These are phyloP conservation scores for Neurospora tetrasperma DNA, from an alignment of 495 filamentous ascomycete species.

Conservation along the genomic window DNA sequence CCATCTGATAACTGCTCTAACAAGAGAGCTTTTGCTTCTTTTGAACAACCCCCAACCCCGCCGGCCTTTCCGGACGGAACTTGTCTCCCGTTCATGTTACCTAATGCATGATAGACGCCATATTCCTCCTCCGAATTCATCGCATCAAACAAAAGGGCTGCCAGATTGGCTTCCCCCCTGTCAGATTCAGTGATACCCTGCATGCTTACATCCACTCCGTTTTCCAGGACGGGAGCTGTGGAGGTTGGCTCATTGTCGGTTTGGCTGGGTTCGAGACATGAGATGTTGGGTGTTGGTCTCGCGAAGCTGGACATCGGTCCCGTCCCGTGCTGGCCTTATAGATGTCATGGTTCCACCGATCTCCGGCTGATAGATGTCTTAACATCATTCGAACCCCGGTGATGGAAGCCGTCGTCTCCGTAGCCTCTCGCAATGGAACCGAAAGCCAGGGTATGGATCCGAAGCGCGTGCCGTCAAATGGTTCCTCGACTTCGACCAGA, in stretches of 20 bases:
- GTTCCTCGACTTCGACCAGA: neutral
- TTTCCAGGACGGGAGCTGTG: neutral
- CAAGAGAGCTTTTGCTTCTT: conserved; percentile 1
- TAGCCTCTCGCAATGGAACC: neutral
- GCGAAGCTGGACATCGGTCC: neutral
- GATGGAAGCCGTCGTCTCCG: neutral
- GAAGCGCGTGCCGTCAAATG: neutral
- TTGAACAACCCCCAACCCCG: neutral
- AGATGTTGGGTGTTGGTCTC: neutral
- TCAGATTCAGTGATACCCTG: neutral
- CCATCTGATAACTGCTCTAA: neutral
- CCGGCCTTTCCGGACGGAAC: neutral
- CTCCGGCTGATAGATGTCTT: neutral
- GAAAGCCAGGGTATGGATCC: neutral
- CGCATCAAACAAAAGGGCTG: neutral
- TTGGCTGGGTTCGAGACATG: neutral
- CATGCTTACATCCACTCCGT: neutral
- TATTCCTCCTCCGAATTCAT: neutral
- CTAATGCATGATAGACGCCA: neutral
- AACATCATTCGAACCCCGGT: neutral
- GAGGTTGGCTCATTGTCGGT: neutral
- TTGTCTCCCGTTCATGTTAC: neutral
- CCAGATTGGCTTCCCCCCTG: neutral
- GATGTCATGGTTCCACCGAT: neutral
- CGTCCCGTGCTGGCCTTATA: neutral